Conservation (phyloP, 2,329 filamentous ascomycete genomes). For the Monosporascus sp. region DNA sequence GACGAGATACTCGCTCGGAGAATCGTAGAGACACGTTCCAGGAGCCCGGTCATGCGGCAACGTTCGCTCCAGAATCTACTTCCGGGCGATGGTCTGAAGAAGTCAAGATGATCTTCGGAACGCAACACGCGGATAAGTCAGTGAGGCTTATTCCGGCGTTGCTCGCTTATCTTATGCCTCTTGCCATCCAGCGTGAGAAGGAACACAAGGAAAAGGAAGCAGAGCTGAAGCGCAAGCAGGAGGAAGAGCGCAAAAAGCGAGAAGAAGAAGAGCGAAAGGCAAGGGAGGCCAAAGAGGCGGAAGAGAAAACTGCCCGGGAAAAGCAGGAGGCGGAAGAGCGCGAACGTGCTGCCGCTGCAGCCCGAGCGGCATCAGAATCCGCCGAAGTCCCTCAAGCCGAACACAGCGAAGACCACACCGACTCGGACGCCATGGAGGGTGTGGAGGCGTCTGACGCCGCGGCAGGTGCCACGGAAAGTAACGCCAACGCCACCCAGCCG, state of each 20-base stretch:
- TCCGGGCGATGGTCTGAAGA: slow-evolving; percentile 82
- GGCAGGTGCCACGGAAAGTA: slow-evolving; percentile 27
- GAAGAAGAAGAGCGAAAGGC: slow-evolving; percentile 61
- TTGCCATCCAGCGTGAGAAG: slow-evolving; percentile 77
- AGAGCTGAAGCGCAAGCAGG: slow-evolving; percentile 47
- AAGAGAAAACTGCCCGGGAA: slow-evolving; percentile 60
- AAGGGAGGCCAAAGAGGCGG: slow-evolving; percentile 66
- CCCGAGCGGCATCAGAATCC: slow-evolving; percentile 46
- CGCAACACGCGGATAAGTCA: slow-evolving; percentile 61
- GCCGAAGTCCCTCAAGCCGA: slow-evolving; percentile 40
- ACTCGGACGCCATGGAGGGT: slow-evolving; percentile 26
- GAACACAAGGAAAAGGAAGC: slow-evolving; percentile 55
- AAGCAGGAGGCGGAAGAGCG: slow-evolving; percentile 67
- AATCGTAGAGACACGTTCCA: slow-evolving; percentile 43
- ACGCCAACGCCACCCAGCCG: slow-evolving; percentile 42
- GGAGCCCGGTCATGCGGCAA: slow-evolving; percentile 68
- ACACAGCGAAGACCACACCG: slow-evolving; percentile 23
- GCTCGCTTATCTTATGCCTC: slow-evolving; percentile 69
- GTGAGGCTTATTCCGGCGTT: slow-evolving; percentile 64
- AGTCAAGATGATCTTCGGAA: slow-evolving; percentile 76
- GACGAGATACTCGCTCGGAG: slow-evolving; percentile 40
- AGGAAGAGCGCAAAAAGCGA: slow-evolving; percentile 56
- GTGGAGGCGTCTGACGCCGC: slow-evolving; percentile 28
- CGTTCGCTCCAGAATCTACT: slow-evolving; percentile 69
- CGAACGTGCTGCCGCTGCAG: slow-evolving; percentile 56